Percentiles rank a stretch among this genome's conserved stretches.
These are phyloP conservation scores for Starmerella bacillaris DNA, from an alignment of 805 yeast species.

Conservation along the genomic window DNA sequence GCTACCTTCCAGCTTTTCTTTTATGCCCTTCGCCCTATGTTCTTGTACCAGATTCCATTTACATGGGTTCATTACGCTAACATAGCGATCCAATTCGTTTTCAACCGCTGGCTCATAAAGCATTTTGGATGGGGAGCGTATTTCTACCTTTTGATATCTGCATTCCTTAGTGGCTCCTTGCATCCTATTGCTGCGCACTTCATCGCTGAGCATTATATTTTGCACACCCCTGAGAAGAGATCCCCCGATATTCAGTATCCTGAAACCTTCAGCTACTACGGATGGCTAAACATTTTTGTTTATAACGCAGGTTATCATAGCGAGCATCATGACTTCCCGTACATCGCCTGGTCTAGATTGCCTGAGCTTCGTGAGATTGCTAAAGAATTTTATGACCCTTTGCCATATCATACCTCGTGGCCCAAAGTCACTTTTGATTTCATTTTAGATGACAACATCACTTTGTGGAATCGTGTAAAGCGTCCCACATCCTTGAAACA, in stretches of 20 bases:
- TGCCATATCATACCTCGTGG: conserved; percentile 70
- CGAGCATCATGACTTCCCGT: conserved; percentile 93
- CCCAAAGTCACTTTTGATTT: conserved; percentile 56
- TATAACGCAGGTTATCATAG: conserved; percentile 92
- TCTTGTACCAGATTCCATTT: conserved; percentile 54
- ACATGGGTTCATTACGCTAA: conserved; percentile 61
- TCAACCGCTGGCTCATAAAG: conserved; percentile 40
- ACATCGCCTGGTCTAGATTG: conserved; percentile 72
- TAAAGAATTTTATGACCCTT: conserved; percentile 59
- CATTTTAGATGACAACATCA: conserved; percentile 45
- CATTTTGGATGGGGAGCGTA: conserved; percentile 49
- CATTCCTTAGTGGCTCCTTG: conserved; percentile 75
- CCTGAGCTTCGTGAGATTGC: conserved; percentile 51
- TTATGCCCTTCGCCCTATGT: conserved; percentile 82
- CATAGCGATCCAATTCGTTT: conserved; percentile 37
- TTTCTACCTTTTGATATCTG: conserved; percentile 50
- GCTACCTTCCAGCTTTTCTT: conserved; percentile 79
- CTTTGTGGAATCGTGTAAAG: conserved; percentile 68
- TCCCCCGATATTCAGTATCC: conserved; percentile 23
- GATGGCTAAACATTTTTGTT: conserved; percentile 53
- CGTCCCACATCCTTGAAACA: conserved; percentile 23
- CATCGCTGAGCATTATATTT: conserved; percentile 80
- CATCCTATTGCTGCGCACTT: conserved; percentile 94
- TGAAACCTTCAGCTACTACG: conserved; percentile 82
- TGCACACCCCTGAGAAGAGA: conserved; percentile 22